Evolutionary conservation across 331 rosid genomes (phyloP).

Genomic region (Acacia concinna): DNA sequence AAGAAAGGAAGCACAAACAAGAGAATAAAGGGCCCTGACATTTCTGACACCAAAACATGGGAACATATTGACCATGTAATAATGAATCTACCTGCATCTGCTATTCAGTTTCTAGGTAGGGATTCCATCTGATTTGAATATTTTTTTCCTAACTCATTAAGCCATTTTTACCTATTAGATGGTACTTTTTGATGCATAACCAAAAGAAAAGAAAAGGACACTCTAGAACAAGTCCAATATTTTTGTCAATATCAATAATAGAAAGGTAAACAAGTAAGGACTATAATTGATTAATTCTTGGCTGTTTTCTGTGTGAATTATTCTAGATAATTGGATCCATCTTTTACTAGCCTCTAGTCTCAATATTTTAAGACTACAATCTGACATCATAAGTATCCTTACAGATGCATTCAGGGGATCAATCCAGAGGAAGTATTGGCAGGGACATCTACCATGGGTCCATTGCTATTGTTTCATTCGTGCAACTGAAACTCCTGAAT

Average conservation of each 20-base stretch:
- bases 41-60: constrained; percentile 54
- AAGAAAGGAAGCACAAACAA: constrained; percentile 60
- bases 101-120: constrained; percentile 83
- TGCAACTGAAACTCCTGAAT: constrained; percentile 72
- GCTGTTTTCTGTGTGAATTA: neutral
- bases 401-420: constrained; percentile 74
- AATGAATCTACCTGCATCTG: constrained; percentile 96
- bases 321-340: constrained; percentile 10
- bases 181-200: constrained; percentile 1
- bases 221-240: neutral
- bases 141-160: constrained; percentile 21
- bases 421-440: constrained; percentile 71
- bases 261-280: neutral
- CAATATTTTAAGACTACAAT: constrained; percentile 26
- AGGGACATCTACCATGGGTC: constrained; percentile 75
- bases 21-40: constrained; percentile 58
- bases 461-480: constrained; percentile 94
- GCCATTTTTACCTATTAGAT: neutral
- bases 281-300: neutral
- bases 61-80: constrained; percentile 85
- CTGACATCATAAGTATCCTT: constrained; percentile 28
- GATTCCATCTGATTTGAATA: constrained; percentile 15
- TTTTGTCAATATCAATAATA: neutral
- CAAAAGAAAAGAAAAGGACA: neutral
- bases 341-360: neutral